Evolutionary conservation across 768 basidiomycete species (phyloP).

Genomic region (Auriscalpium orientale): DNA sequence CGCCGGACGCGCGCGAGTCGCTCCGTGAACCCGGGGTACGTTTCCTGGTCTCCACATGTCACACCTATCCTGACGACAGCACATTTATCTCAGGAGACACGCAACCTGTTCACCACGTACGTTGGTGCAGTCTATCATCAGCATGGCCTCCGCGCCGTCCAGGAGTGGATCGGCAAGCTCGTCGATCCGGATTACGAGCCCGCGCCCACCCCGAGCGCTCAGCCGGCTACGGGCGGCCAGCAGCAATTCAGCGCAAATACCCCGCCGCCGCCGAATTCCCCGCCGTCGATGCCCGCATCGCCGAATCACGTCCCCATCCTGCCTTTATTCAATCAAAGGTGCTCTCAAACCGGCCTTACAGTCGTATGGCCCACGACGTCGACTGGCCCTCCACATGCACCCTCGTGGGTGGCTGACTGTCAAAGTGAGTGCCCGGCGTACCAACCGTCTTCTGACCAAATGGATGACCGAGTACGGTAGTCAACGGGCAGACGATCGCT

Average conservation of each 20-base stretch:
- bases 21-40: background rate
- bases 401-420: constrained; percentile 60
- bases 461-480: constrained; percentile 24
- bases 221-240: constrained; percentile 2
- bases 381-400: constrained; percentile 62
- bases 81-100: constrained; percentile 3
- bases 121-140: constrained; percentile 11
- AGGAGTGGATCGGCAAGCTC: constrained; percentile 8
- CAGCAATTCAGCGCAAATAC: constrained; percentile 26
- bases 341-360: constrained; percentile 52
- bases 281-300: constrained; percentile 21
- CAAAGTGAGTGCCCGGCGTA: constrained; percentile 49
- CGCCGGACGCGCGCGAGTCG: background rate
- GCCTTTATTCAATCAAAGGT: constrained; percentile 69
- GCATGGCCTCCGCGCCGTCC: background rate
- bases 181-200: constrained; percentile 1
- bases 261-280: constrained; percentile 28
- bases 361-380: constrained; percentile 56
- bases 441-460: background rate
- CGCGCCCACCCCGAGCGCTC: background rate
- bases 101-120: constrained; percentile 7
- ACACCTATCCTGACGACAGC: no score
- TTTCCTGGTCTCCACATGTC: no score
- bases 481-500: constrained; percentile 65
- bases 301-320: constrained; percentile 42